A percentile compares a stretch with the other conserved stretches of the same genome.
These are phyloP conservation scores for Hordeum pubiflorum DNA, from an alignment of 202 grass and related monocot species.

Conservation along the genomic window DNA sequence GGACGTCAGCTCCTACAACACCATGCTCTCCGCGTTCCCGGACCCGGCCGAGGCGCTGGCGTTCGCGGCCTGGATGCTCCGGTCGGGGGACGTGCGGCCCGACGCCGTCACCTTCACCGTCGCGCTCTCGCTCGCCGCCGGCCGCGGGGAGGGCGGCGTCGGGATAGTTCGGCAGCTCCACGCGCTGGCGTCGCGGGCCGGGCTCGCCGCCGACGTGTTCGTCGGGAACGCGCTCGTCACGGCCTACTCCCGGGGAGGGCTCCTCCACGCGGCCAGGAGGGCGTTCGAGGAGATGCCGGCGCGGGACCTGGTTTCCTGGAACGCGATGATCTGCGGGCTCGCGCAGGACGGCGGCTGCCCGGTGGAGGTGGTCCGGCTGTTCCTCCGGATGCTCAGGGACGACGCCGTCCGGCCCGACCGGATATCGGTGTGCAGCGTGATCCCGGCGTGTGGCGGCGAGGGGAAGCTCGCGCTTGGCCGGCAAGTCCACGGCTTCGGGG, in stretches of 20 bases:
- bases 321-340: slow-evolving; percentile 62
- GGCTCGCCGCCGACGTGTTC: slow-evolving; percentile 43
- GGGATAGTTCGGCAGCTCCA: slow-evolving; percentile 45
- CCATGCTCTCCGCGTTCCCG: slow-evolving; percentile 50
- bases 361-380: slow-evolving; percentile 38
- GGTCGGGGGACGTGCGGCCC: slow-evolving; percentile 34
- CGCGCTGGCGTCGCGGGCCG: slow-evolving; percentile 43
- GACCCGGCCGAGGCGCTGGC: slow-evolving; percentile 37
- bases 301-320: slow-evolving; percentile 73
- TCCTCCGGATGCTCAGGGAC: slow-evolving; percentile 54
- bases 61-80: slow-evolving; percentile 49
- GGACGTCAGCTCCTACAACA: slow-evolving; percentile 76
- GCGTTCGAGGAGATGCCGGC: slow-evolving; percentile 63
- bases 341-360: slow-evolving; percentile 44
- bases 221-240: slow-evolving; percentile 69
- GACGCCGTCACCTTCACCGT: slow-evolving; percentile 59
- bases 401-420: slow-evolving; percentile 40
- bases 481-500: slow-evolving; percentile 61
- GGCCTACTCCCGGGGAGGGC: slow-evolving; percentile 45
- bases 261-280: slow-evolving; percentile 29
- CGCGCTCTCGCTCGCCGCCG: slow-evolving; percentile 46
- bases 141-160: slow-evolving; percentile 9
- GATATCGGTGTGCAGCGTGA: slow-evolving; percentile 63
- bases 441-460: slow-evolving; percentile 37
- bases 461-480: slow-evolving; percentile 38